A percentile compares a stretch with the other conserved stretches of the same genome.
Evolutionary conservation across 2,329 filamentous ascomycete species (phyloP).

Genomic region (Cryphonectria carpinicola): DNA sequence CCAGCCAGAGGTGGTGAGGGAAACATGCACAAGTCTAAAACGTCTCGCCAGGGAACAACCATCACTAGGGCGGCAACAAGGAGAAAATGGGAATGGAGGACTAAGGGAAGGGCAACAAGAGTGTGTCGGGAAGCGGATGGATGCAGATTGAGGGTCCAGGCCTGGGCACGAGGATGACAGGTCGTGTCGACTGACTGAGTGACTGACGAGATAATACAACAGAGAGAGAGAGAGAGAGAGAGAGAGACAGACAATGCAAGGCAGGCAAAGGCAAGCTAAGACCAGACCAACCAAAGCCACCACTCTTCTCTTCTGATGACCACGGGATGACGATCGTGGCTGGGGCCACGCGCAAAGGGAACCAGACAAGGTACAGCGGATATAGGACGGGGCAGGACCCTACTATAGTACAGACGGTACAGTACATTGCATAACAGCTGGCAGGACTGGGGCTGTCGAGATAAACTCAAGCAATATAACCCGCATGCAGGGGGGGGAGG

Average conservation of each 20-base stretch:
- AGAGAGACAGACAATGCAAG: background rate
- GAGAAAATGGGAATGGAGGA: background rate
- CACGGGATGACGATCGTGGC: constrained; percentile 5
- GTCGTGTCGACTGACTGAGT: background rate
- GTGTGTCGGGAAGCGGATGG: background rate
- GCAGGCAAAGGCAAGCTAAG: background rate
- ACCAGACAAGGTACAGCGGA: background rate
- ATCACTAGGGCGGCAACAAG: background rate
- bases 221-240: no score
- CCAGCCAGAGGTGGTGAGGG: background rate
- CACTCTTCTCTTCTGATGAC: background rate
- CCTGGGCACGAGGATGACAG: constrained; percentile 3
- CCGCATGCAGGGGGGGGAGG: background rate
- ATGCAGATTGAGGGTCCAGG: background rate
- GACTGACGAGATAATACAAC: background rate
- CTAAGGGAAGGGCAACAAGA: background rate
- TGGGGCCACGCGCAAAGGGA: background rate
- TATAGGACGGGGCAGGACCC: background rate
- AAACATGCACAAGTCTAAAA: constrained; percentile 5
- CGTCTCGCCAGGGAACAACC: background rate
- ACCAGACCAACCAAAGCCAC: constrained; percentile 18
- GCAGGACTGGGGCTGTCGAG: constrained; percentile 7
- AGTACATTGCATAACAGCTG: constrained; percentile 7
- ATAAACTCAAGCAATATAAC: constrained; percentile 11
- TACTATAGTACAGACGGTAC: background rate